Base-by-base conservation (phyloP, 75 land plant genomes). In the Adiantum capillusveneris region DNA sequence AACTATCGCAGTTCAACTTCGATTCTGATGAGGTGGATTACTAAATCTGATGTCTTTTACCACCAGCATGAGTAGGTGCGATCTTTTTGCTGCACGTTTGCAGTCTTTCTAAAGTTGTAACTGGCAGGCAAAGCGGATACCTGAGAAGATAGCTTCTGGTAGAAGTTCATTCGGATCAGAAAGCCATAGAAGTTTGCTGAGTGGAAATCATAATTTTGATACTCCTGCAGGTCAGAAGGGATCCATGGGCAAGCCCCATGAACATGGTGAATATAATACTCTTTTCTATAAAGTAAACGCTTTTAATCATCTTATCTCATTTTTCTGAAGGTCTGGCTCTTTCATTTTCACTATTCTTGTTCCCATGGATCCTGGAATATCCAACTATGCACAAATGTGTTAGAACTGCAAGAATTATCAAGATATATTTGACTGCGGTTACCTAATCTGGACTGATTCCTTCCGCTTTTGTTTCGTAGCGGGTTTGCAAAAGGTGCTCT, bases 21-120 rank as follows among this genome's bases (percentile, higher is more conserved):
- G 84, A 90, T 62, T 85, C 87, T 53, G 98, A 85, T 66, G 84
- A 80, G 88, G 94, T 88, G 29, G 36, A n/a, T n/a, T n/a, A n/a
- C n/a, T n/a, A n/a, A n/a, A n/a, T n/a, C n/a, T n/a, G n/a, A n/a
- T n/a, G n/a, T n/a, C n/a, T n/a, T n/a, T n/a, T n/a, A n/a, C n/a
- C n/a, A n/a, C n/a, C n/a, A n/a, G n/a, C n/a, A n/a, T n/a, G n/a
- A n/a, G n/a, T n/a, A n/a, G 50, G 50, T 46, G 14, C 5, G 50
- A 14, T 46, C 12, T 6, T 6, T 3, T 46, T 6, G 6, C 3
- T 14, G 18, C 12, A 6, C 17, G 5, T 46, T 2, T 46, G 22
- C 50, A 46, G 50, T 46, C 12, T 46, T 2, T 17, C 5, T 21
- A 41, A 14, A 6, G 17, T 3, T 46, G 14, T 46, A 3, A 6